Conservation (phyloP, 2,329 filamentous ascomycete species). For the Cercospora janseana region DNA sequence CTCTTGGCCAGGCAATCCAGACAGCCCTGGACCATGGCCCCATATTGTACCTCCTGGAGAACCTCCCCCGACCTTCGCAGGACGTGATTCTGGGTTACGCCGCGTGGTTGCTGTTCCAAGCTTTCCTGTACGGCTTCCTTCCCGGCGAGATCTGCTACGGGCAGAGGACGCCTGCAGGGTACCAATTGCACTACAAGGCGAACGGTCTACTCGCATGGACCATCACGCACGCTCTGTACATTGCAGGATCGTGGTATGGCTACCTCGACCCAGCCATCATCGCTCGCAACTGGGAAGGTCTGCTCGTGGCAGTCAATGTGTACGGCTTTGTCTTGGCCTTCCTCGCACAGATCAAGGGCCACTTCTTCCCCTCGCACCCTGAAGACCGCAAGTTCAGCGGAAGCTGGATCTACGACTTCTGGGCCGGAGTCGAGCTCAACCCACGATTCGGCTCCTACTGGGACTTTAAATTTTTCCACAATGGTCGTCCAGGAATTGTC, state of each 20-base stretch:
- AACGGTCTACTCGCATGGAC: slow-evolving; percentile 23
- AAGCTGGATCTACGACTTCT: slow-evolving; percentile 25
- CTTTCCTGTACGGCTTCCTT: slow-evolving; percentile 13
- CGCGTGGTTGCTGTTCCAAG: slow-evolving; percentile 16
- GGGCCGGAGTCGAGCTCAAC: slow-evolving; percentile 24
- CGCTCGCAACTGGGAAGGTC: slow-evolving; percentile 24
- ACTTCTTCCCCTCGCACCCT: slow-evolving; percentile 19
- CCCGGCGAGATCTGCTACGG: slow-evolving; percentile 15
- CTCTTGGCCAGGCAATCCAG: slow-evolving; percentile 1
- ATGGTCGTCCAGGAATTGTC: slow-evolving; percentile 20
- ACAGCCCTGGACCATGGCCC: slow-evolving; percentile 15
- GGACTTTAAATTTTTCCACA: slow-evolving; percentile 25
- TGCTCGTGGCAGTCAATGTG: slow-evolving; percentile 21
- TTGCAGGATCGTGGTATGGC: slow-evolving; percentile 16
- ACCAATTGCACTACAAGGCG: slow-evolving; percentile 14
- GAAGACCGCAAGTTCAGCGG: slow-evolving; percentile 24
- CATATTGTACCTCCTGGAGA: slow-evolving; percentile 5
- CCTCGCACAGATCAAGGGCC: slow-evolving; percentile 21
- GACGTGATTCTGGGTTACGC: slow-evolving; percentile 14
- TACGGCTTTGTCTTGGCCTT: slow-evolving; percentile 21
- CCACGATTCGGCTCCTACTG: slow-evolving; percentile 20
- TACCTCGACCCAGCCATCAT: slow-evolving; percentile 19
- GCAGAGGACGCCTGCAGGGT: slow-evolving; percentile 16
- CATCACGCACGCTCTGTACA: slow-evolving; percentile 19
- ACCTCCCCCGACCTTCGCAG: slow-evolving; percentile 9